phyloP scores from a whole-genome alignment of 495 filamentous ascomycete genomes.

The Parathielavia appendiculata region DNA sequence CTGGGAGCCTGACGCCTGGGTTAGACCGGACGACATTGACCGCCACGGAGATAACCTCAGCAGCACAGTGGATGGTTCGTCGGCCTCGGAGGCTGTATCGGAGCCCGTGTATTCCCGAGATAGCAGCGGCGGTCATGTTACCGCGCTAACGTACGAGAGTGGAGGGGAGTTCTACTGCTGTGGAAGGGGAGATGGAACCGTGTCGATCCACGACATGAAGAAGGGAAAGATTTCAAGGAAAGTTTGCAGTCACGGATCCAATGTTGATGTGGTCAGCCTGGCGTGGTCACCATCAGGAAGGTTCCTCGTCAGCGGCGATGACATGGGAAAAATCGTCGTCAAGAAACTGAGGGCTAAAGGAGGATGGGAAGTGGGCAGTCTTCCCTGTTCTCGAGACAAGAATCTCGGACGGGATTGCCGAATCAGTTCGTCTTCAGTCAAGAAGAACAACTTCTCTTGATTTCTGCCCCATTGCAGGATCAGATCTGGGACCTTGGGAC shows the following conservation, averaged over 20 bases:
- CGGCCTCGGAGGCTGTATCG: not conserved
- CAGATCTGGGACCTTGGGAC: slow-evolving; percentile 2
- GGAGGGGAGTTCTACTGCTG: slow-evolving; percentile 5
- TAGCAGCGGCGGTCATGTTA: not conserved
- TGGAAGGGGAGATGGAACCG: not conserved
- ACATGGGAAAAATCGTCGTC: not conserved
- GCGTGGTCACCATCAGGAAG: slow-evolving; percentile 1
- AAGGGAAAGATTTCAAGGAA: slow-evolving; percentile 4
- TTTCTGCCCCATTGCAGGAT: not conserved
- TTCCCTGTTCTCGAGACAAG: not conserved
- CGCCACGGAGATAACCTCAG: slow-evolving; percentile 1
- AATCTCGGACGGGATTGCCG: not conserved
- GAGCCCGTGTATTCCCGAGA: slow-evolving; percentile 1
- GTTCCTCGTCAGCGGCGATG: slow-evolving; percentile 3
- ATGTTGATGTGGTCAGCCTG: slow-evolving; percentile 3
- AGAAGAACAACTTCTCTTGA: not conserved
- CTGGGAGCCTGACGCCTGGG: not conserved
- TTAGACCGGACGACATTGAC: slow-evolving; percentile 1
- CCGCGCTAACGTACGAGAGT: not conserved
- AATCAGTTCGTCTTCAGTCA: not conserved
- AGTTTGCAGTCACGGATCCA: not conserved
- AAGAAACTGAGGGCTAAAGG: slow-evolving; percentile 1
- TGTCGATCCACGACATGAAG: not conserved
- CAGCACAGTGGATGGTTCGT: not conserved
- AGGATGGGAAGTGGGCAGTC: slow-evolving; percentile 7